Evolutionary conservation across 257 asterid genomes (phyloP), one percentile per base, ranked within the genome.

Genomic region (Leonotis leonurus): DNA sequence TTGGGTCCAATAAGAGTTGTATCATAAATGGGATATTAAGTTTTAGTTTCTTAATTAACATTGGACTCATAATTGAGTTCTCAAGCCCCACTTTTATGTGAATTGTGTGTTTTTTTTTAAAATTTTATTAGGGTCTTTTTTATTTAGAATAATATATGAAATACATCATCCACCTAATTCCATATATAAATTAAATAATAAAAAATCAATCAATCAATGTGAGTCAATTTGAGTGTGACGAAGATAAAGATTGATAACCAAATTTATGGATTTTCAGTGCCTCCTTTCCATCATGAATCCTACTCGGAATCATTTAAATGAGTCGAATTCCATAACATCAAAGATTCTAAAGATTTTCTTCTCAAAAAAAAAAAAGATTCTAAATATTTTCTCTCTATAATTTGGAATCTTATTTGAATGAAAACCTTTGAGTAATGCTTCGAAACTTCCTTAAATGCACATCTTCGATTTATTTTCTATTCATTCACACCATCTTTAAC

Each of bases 271-370:
- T n/a, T n/a, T n/a, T n/a, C 32, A 27, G 5, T 2, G 8, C 8
- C 37, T 48, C 6, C 25, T 22, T 63, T 43, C 45, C 20, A 72
- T 68, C 49, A 16, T 66, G 78, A 68, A 62, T 76, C 78, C 73
- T 52, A 63, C 39, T 71, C 67, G 55, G 72, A 53, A 53, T 61
- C 26, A 58, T 65, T 30, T 66, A 60, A 51, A 12, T 68, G 78
- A 72, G 33, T 72, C 70, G 56, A 65, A 2, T 59, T 43, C 64
- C 67, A 65, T 49, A 24, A 12, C n/a, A n/a, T n/a, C n/a, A n/a
- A n/a, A n/a, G n/a, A n/a, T n/a, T n/a, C n/a, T n/a, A n/a, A n/a
- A n/a, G n/a, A n/a, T n/a, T n/a, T n/a, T n/a, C n/a, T n/a, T n/a
- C n/a, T n/a, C n/a, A n/a, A n/a, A n/a, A 8, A 27, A n/a, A n/a